A percentile compares a stretch with the other conserved stretches of the same genome.
phyloP scores from a whole-genome alignment of 176 grass and related monocot genomes.

The Musa schizocarpa region DNA sequence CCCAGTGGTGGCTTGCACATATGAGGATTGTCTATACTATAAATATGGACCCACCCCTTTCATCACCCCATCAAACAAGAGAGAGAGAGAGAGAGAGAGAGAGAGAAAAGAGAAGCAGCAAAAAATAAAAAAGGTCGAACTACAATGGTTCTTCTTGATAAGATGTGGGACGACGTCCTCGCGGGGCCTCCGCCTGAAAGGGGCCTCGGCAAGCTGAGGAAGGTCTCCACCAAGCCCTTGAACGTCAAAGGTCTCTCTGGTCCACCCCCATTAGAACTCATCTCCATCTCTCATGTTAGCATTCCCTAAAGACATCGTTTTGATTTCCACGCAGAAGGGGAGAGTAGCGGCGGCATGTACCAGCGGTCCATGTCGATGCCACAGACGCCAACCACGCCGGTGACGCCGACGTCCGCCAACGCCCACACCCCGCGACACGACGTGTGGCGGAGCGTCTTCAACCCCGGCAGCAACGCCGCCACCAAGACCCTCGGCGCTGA shows the following conservation, averaged over 20 bases:
- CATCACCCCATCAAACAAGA: neutral
- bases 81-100: neutral
- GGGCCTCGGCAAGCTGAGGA: slow-evolving; percentile 16
- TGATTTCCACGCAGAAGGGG: neutral
- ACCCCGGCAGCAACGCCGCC: slow-evolving; percentile 20
- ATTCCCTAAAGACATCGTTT: too few relatives aligned
- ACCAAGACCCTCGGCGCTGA: slow-evolving; percentile 6
- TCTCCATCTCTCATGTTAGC: too few relatives aligned
- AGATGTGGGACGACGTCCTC: slow-evolving; percentile 20
- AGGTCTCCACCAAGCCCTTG: neutral
- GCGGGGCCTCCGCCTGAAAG: slow-evolving; percentile 16
- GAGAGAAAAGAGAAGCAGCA: neutral
- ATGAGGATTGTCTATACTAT: too few relatives aligned
- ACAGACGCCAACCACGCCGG: neutral
- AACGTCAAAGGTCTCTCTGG: neutral
- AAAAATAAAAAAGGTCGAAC: neutral
- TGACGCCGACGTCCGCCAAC: neutral
- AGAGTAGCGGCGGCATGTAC: neutral
- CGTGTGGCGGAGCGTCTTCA: slow-evolving; percentile 23
- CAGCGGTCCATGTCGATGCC: slow-evolving; percentile 9
- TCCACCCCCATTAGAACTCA: too few relatives aligned
- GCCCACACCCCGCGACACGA: neutral
- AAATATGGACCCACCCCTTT: too few relatives aligned
- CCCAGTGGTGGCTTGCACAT: too few relatives aligned
- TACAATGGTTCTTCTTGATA: slow-evolving; percentile 4